These are phyloP conservation scores for Leccinum subtestaceum DNA, from an alignment of 768 basidiomycete genomes.

Conservation along the genomic window DNA sequence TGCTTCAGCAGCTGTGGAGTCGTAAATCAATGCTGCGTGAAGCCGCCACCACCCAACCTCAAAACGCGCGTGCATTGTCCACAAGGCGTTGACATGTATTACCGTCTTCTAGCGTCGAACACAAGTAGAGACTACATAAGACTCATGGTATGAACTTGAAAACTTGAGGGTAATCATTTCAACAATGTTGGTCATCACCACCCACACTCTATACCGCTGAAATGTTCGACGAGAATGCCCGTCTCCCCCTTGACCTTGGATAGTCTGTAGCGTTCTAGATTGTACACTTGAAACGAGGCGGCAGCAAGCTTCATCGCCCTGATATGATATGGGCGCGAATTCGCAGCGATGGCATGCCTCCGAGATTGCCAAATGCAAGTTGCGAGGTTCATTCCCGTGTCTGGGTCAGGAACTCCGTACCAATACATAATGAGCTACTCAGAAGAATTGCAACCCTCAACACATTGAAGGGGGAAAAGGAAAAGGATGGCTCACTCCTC, in stretches of 20 bases:
- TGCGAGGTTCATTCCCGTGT: constrained; percentile 83
- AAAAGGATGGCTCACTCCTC: constrained; percentile 56
- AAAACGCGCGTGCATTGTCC: too few relatives aligned
- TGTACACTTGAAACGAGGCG: constrained; percentile 73
- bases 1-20: too few relatives aligned
- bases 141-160: too few relatives aligned
- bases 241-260: constrained; percentile 61
- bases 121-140: too few relatives aligned
- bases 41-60: too few relatives aligned
- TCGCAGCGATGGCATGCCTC: constrained; percentile 77
- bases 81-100: too few relatives aligned
- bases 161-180: too few relatives aligned
- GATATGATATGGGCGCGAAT: constrained; percentile 74
- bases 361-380: constrained; percentile 96
- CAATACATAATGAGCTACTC: constrained; percentile 83
- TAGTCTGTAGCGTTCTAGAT: constrained; percentile 72
- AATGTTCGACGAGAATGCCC: constrained; percentile 57
- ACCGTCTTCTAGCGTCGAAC: too few relatives aligned
- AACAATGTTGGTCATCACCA: constrained; percentile 44
- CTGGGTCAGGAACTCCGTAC: constrained; percentile 81
- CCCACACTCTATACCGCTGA: constrained; percentile 61
- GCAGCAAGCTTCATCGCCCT: constrained; percentile 81
- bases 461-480: not conserved
- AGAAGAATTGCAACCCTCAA: constrained; percentile 4
- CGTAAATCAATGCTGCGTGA: too few relatives aligned